These are phyloP conservation scores for Coniochaeta hoffmannii DNA, from an alignment of 2,329 filamentous ascomycete genomes.

Conservation along the genomic window DNA sequence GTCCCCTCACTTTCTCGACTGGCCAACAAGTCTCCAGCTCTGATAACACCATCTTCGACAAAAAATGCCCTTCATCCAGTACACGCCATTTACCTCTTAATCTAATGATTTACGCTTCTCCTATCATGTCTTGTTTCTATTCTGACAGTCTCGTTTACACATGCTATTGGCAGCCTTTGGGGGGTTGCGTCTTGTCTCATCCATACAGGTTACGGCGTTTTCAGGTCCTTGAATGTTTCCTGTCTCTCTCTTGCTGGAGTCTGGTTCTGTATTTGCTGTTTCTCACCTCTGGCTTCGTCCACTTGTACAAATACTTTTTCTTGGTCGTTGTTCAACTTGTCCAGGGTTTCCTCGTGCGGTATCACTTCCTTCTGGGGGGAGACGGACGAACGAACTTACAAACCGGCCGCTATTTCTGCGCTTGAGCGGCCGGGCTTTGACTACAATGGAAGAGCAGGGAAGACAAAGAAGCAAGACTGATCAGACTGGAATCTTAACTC, in stretches of 20 bases:
- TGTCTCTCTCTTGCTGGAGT: neutral
- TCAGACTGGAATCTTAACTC: neutral
- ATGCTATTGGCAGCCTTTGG: neutral
- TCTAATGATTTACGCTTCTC: constrained; percentile 1
- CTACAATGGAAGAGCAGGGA: neutral
- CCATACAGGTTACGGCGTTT: neutral
- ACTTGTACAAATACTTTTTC: neutral
- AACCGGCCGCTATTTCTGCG: neutral
- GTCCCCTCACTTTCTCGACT: constrained; percentile 4
- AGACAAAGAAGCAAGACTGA: constrained; percentile 2
- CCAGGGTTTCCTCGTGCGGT: neutral
- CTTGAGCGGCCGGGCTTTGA: neutral
- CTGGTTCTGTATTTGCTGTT: neutral
- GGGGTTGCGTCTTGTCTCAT: neutral
- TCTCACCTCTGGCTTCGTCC: neutral
- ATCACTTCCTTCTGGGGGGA: neutral
- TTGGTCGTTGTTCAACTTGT: neutral
- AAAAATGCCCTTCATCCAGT: neutral
- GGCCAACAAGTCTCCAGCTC: neutral
- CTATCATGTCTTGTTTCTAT: neutral
- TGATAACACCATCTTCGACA: neutral
- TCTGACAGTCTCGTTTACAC: constrained; percentile 1
- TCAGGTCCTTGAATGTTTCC: neutral
- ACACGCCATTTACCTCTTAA: neutral
- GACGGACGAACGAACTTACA: neutral